A percentile compares a stretch with the other conserved stretches of the same genome.
Evolutionary conservation across 495 filamentous ascomycete genomes (phyloP).

Genomic region (Aspergillus hancockii): DNA sequence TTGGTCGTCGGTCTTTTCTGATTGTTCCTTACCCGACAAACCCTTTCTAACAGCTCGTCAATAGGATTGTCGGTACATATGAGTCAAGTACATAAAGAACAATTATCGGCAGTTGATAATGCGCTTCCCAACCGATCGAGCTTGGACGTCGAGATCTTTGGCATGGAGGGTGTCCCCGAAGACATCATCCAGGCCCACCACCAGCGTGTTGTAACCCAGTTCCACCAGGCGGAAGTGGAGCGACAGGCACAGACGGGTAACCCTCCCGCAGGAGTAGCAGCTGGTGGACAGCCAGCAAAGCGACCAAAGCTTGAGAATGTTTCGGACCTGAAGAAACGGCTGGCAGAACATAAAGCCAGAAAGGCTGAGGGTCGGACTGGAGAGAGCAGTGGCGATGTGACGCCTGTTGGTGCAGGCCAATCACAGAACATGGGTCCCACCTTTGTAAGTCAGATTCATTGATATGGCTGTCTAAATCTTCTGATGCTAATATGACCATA

Average conservation of each 20-base stretch:
- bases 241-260: slow-evolving; percentile 82
- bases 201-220: slow-evolving; percentile 78
- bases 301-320: slow-evolving; percentile 77
- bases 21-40: neutral
- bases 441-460: slow-evolving; percentile 49
- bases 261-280: slow-evolving; percentile 60
- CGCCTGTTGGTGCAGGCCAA: slow-evolving; percentile 55
- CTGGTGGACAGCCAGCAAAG: slow-evolving; percentile 62
- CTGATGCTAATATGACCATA: slow-evolving; percentile 14
- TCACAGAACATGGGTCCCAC: slow-evolving; percentile 53
- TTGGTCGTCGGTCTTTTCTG: slow-evolving; percentile 45
- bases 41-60: slow-evolving; percentile 9
- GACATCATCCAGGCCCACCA: slow-evolving; percentile 80
- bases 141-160: slow-evolving; percentile 93
- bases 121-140: slow-evolving; percentile 79
- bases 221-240: slow-evolving; percentile 82
- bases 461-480: slow-evolving; percentile 2
- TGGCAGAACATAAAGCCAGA: slow-evolving; percentile 78
- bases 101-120: slow-evolving; percentile 82
- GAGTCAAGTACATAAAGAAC: slow-evolving; percentile 98
- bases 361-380: slow-evolving; percentile 59
- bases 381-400: slow-evolving; percentile 61
- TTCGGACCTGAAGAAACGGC: slow-evolving; percentile 76
- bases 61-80: slow-evolving; percentile 91
- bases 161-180: slow-evolving; percentile 94